Evolutionary conservation across 768 basidiomycete species (phyloP), one percentile per base, ranked within the genome.

Genomic region (Pleurotus sapidus): DNA sequence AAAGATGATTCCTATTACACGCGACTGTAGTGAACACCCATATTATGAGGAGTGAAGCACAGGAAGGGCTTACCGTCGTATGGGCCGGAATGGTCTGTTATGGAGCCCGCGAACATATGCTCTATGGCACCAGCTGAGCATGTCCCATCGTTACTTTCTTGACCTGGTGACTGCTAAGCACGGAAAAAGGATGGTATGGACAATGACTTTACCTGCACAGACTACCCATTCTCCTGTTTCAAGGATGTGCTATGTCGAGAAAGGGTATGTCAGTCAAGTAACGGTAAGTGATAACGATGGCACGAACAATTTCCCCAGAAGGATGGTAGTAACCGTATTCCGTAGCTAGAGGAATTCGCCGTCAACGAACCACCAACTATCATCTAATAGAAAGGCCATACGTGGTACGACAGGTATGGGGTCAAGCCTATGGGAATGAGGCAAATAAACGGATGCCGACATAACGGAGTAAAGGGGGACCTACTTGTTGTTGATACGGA

Each of bases 121-220:
- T 64, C 62, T 5, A 69, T 64, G 17, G 56, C 61, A 5, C 67
- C 68, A n/a, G 53, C 62, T 1, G 58, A 59, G 49, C 68, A 69
- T 15, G 60, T 49, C 9, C 43, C 39, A 23, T 57, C 57, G 20
- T 49, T 46, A 46, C 65, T 63, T 27, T 67, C 68, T 47, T 64
- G 64, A 7, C 65, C 68, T 63, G 25, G 7, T 20, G 3, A 5
- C 8, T 38, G 18, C 1, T 39, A 48, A 34, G 62, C 15, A 20
- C 17, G 15, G 12, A 17, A 5, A 5, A 17, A 4, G 2, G 20
- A 3, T 7, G 4, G 15, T 5, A 46, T 5, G 17, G 4, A 12
- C 3, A 17, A 5, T 3, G 18, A 18, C 43, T 40, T 30, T 39
- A 66, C 67, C 67, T 17, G 65, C 48, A 38, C 68, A 69, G 0